A percentile compares a stretch with the other conserved stretches of the same genome.
Evolutionary conservation across 805 yeast species (phyloP).

Genomic region (Isabelozyma gotoi): DNA sequence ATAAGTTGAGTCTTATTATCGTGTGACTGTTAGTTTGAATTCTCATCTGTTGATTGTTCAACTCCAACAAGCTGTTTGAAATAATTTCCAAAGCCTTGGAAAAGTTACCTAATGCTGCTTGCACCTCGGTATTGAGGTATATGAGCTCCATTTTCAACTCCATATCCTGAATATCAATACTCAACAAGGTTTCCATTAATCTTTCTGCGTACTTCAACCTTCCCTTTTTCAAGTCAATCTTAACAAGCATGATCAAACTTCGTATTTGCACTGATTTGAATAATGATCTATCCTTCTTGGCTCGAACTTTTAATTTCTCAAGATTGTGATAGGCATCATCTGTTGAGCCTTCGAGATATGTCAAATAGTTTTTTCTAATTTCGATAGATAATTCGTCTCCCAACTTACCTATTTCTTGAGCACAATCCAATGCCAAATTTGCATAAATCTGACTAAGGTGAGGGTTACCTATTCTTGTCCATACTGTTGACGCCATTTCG

Average conservation of each 20-base stretch:
- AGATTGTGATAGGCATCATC: constrained; percentile 38
- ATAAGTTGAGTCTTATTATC: constrained; percentile 45
- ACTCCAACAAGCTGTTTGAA: constrained; percentile 16
- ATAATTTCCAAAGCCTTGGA: constrained; percentile 26
- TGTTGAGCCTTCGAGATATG: constrained; percentile 38
- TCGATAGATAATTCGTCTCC: constrained; percentile 39
- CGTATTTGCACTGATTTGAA: constrained; percentile 41
- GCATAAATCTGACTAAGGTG: constrained; percentile 47
- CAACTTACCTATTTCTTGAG: constrained; percentile 30
- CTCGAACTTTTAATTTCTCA: constrained; percentile 23
- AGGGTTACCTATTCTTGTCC: constrained; percentile 53
- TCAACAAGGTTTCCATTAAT: constrained; percentile 27
- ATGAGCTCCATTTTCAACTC: constrained; percentile 29
- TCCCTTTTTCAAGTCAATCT: constrained; percentile 37
- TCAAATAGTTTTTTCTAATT: constrained; percentile 38
- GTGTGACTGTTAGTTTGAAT: constrained; percentile 38
- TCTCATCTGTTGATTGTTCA: constrained; percentile 14
- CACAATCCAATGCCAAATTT: constrained; percentile 45
- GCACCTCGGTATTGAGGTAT: constrained; percentile 26
- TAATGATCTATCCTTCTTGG: constrained; percentile 35
- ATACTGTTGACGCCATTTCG: constrained; percentile 44
- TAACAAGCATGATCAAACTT: constrained; percentile 37
- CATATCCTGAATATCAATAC: constrained; percentile 28
- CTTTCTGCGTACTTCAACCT: constrained; percentile 32
- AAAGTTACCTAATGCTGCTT: constrained; percentile 30